A percentile compares a stretch with the other conserved stretches of the same genome.
Conservation (phyloP, 2,329 filamentous ascomycete species). For the Pseudopyrenochaeta lycopersici region DNA sequence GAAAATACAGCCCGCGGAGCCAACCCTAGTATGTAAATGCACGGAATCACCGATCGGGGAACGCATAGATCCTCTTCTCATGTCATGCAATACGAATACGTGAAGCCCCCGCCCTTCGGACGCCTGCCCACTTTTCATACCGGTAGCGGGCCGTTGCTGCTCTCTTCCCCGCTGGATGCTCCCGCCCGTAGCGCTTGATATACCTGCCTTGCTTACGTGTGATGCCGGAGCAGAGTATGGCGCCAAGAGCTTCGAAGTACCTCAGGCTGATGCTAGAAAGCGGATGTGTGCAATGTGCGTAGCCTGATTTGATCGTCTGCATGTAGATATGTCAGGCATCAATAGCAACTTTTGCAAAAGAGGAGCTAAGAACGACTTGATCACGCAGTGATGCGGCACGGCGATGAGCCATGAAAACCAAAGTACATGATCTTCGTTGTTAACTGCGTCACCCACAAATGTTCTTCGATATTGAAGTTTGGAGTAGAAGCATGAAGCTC, state of each 20-base stretch:
- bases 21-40: conserved; percentile 5
- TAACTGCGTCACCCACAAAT: too few relatives aligned
- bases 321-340: background rate
- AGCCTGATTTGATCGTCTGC: background rate
- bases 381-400: conserved; percentile 8
- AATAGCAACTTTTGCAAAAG: background rate
- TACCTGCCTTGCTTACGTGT: conserved; percentile 11
- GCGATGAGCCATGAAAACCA: background rate
- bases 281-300: background rate
- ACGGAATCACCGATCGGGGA: conserved; percentile 14
- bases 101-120: conserved; percentile 3
- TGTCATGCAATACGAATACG: background rate
- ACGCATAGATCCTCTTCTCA: conserved; percentile 2
- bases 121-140: conserved; percentile 6
- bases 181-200: conserved; percentile 21
- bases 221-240: background rate
- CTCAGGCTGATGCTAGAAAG: background rate
- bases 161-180: conserved; percentile 15
- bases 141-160: conserved; percentile 29
- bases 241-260: background rate
- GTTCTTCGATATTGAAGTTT: background rate
- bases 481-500: background rate
- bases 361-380: conserved; percentile 5
- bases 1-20: background rate
- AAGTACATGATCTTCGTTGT: background rate